Conservation (phyloP, 352 stramenopile species). For the Globisporangium irregulare region DNA sequence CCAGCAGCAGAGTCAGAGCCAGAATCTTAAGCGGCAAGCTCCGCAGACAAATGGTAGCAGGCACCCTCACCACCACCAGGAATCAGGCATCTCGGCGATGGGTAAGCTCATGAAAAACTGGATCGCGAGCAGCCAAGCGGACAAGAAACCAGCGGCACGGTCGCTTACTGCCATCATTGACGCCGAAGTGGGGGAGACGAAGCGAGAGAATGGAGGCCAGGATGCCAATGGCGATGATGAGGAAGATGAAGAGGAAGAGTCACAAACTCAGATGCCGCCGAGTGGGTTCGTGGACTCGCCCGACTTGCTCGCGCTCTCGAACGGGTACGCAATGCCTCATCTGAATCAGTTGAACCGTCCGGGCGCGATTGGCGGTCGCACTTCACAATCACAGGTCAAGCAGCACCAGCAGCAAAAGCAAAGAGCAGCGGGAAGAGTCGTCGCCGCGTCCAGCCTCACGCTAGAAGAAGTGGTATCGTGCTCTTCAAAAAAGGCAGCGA, state of each 20-base stretch:
- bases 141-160: slow-evolving; percentile 11
- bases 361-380: not conserved
- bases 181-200: slow-evolving; percentile 4
- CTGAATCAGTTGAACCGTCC: slow-evolving; percentile 1
- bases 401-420: not conserved
- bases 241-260: slow-evolving; percentile 23
- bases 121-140: slow-evolving; percentile 5
- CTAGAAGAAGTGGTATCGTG: slow-evolving; percentile 7
- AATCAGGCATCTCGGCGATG: slow-evolving; percentile 12
- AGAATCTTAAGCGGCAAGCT: slow-evolving; percentile 10
- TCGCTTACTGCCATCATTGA: slow-evolving; percentile 6
- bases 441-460: not conserved
- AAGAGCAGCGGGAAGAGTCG: not conserved
- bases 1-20: not conserved
- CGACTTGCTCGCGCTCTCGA: slow-evolving; percentile 13
- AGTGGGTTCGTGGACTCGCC: slow-evolving; percentile 16
- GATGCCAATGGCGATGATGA: slow-evolving; percentile 4
- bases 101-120: slow-evolving; percentile 18
- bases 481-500: not conserved
- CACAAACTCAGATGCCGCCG: slow-evolving; percentile 20
- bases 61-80: not conserved
- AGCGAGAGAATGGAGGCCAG: not conserved
- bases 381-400: not conserved
- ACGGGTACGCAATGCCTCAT: not conserved
- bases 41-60: not conserved